Conservation (phyloP, 306 rosid genomes). For the Cicer cuneatum region DNA sequence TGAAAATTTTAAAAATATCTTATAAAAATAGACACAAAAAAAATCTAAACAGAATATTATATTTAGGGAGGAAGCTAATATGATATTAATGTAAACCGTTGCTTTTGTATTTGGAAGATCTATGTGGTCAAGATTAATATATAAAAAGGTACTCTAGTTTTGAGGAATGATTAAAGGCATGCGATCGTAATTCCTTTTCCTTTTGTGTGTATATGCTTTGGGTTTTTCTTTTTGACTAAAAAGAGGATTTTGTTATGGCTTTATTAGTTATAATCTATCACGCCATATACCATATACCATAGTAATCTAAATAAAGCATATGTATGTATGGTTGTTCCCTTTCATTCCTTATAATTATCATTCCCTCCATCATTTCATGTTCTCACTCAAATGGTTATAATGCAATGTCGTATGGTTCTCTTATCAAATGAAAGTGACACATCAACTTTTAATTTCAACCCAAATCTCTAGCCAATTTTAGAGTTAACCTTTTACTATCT, state of each 20-base stretch:
- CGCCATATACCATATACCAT: slow-evolving; percentile 41
- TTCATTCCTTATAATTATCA: slow-evolving; percentile 41
- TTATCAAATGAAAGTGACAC: slow-evolving; percentile 47
- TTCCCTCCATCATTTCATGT: slow-evolving; percentile 43
- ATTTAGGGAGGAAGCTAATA: too few relatives aligned
- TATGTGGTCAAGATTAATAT: slow-evolving; percentile 45
- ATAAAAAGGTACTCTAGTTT: slow-evolving; percentile 43
- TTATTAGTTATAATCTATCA: slow-evolving; percentile 45
- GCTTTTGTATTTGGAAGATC: slow-evolving; percentile 39
- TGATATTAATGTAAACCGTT: slow-evolving; percentile 6
- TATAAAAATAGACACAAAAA: too few relatives aligned
- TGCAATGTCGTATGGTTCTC: slow-evolving; percentile 39
- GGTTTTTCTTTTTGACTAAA: slow-evolving; percentile 62
- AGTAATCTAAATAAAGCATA: slow-evolving; percentile 38
- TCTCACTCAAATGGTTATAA: slow-evolving; percentile 51
- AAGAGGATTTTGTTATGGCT: slow-evolving; percentile 45
- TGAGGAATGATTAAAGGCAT: slow-evolving; percentile 68
- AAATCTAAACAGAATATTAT: too few relatives aligned
- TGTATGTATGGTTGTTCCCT: slow-evolving; percentile 21
- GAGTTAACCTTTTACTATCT: slow-evolving; percentile 31
- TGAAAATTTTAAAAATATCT: too few relatives aligned
- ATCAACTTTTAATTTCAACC: slow-evolving; percentile 46
- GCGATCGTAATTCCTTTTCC: slow-evolving; percentile 46
- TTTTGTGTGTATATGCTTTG: slow-evolving; percentile 47
- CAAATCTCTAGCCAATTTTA: slow-evolving; percentile 47